Evolutionary conservation across 805 yeast genomes (phyloP).

Genomic region (Kluyveromyces aestuarii): DNA sequence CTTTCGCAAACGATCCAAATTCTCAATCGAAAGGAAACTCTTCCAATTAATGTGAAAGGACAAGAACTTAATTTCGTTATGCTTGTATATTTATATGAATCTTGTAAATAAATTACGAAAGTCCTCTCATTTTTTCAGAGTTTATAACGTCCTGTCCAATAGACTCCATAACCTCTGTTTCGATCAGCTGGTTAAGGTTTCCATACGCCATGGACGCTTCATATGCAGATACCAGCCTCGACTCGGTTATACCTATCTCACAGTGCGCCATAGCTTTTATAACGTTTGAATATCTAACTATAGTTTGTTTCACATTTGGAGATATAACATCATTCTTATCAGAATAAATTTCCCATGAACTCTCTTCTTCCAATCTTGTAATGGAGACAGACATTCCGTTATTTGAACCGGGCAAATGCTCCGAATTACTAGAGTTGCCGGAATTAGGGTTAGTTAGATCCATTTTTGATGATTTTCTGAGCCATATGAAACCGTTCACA

Average conservation of each 20-base stretch:
- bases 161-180: constrained; percentile 60
- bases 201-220: constrained; percentile 81
- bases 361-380: constrained; percentile 83
- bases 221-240: constrained; percentile 69
- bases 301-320: constrained; percentile 53
- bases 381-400: constrained; percentile 46
- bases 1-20: constrained; percentile 6
- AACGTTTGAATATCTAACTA: constrained; percentile 79
- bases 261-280: constrained; percentile 72
- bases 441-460: constrained; percentile 24
- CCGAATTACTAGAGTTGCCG: constrained; percentile 15
- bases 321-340: constrained; percentile 75
- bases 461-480: constrained; percentile 52
- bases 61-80: background rate
- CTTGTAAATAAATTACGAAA: constrained; percentile 5
- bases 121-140: constrained; percentile 69
- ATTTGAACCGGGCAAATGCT: constrained; percentile 30
- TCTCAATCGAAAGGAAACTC: background rate
- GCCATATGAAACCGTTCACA: constrained; percentile 92
- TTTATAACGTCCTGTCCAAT: constrained; percentile 66
- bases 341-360: constrained; percentile 90
- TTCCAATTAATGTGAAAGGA: background rate
- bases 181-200: constrained; percentile 60
- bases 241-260: constrained; percentile 81
- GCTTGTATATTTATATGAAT: background rate